Percentiles rank a stretch among this genome's conserved stretches.
Conservation (phyloP, 192 early-diverging fungal species). For the Backusella mclennaniae region DNA sequence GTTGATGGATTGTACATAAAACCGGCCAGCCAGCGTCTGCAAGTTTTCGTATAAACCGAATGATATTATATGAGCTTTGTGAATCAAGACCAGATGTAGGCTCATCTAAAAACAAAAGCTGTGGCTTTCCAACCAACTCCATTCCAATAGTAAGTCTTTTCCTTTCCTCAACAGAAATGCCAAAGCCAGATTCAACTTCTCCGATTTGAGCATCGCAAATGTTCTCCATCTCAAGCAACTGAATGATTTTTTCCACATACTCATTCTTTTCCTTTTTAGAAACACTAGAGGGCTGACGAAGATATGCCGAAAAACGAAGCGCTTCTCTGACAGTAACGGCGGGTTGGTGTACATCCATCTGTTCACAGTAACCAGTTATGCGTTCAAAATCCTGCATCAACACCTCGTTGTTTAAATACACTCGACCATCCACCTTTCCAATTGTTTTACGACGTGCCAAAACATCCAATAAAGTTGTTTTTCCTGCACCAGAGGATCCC, state of each 20-base stretch:
- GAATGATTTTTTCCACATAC: conserved; percentile 50
- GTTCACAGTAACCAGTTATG: conserved; percentile 79
- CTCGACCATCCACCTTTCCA: conserved; percentile 55
- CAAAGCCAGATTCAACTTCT: conserved; percentile 45
- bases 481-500: conserved; percentile 89
- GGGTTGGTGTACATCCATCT: conserved; percentile 83
- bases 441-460: conserved; percentile 76
- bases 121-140: conserved; percentile 76
- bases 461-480: conserved; percentile 74
- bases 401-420: conserved; percentile 56
- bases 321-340: conserved; percentile 91
- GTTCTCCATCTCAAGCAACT: conserved; percentile 55
- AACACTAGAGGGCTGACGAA: conserved; percentile 62
- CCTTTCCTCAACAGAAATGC: conserved; percentile 81
- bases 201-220: conserved; percentile 61
- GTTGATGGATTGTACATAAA: conserved; percentile 85
- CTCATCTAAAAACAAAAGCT: conserved; percentile 75
- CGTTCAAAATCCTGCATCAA: conserved; percentile 51
- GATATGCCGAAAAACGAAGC: conserved; percentile 73
- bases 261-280: conserved; percentile 42
- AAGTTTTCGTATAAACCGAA: conserved; percentile 67
- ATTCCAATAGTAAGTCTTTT: conserved; percentile 82
- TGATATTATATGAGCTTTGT: conserved; percentile 73
- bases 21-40: conserved; percentile 67
- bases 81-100: conserved; percentile 74